Conservation (phyloP, 1,284 basidiomycete species). For the Trichosporon sp. region DNA sequence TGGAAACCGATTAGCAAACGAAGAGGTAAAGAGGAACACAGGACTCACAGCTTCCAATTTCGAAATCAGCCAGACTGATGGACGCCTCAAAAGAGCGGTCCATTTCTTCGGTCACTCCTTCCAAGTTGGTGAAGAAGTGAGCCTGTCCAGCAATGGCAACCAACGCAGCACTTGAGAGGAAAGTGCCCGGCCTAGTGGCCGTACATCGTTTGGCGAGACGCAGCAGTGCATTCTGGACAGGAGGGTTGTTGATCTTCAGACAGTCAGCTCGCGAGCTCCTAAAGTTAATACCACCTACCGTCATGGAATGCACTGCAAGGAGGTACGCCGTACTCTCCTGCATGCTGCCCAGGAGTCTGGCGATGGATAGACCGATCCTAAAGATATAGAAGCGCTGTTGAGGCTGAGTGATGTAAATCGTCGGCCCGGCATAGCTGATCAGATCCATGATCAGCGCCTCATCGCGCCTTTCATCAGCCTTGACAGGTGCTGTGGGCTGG, state of each 20-base stretch:
- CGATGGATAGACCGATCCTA: slow-evolving; percentile 22
- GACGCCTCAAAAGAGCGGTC: slow-evolving; percentile 20
- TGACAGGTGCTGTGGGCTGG: neutral
- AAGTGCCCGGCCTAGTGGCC: slow-evolving; percentile 9
- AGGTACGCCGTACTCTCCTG: slow-evolving; percentile 26
- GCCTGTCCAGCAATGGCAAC: slow-evolving; percentile 20
- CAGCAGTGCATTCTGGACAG: slow-evolving; percentile 14
- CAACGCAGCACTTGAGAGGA: slow-evolving; percentile 16
- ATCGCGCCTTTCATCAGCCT: slow-evolving; percentile 11
- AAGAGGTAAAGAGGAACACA: neutral
- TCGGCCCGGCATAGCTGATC: slow-evolving; percentile 28
- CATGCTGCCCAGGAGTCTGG: slow-evolving; percentile 9
- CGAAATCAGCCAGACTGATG: slow-evolving; percentile 24
- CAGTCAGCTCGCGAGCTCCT: neutral
- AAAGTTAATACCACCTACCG: slow-evolving; percentile 1
- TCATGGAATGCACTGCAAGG: slow-evolving; percentile 19
- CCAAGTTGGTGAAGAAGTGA: slow-evolving; percentile 10
- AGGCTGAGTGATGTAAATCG: slow-evolving; percentile 24
- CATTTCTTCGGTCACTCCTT: slow-evolving; percentile 6
- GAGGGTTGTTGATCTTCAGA: slow-evolving; percentile 9
- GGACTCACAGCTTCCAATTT: slow-evolving; percentile 25
- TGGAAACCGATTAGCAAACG: neutral
- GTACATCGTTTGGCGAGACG: slow-evolving; percentile 10
- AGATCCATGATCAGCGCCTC: slow-evolving; percentile 23
- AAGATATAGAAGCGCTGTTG: slow-evolving; percentile 17